These are phyloP conservation scores for Heliocybe sulcata DNA, from an alignment of 1,284 basidiomycete species.

Conservation along the genomic window DNA sequence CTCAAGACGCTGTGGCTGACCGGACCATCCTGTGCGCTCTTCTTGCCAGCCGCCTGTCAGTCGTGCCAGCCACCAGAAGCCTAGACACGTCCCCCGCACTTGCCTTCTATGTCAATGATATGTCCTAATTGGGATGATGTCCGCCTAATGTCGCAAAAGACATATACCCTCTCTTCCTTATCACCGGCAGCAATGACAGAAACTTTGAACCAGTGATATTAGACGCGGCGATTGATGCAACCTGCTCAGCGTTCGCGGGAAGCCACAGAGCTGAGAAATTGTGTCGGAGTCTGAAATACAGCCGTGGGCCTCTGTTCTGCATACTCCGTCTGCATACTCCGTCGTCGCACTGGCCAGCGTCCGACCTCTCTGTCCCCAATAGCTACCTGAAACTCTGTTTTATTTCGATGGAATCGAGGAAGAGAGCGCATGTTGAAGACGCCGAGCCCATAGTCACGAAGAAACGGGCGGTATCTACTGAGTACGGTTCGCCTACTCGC, in stretches of 20 bases:
- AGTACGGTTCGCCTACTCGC: conserved; percentile 47
- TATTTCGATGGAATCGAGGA: conserved; percentile 48
- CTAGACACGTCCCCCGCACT: too few species aligned
- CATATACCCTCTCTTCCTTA: too few species aligned
- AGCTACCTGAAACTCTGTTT: not conserved
- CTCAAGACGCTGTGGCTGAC: not conserved
- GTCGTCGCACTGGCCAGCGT: not conserved
- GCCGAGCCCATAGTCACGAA: conserved; percentile 45
- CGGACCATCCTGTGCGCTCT: too few species aligned
- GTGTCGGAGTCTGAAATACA: not conserved
- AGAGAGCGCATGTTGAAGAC: conserved; percentile 53
- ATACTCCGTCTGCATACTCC: not conserved
- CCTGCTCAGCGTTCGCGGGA: not conserved
- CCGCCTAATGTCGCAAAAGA: too few species aligned
- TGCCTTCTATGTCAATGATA: too few species aligned
- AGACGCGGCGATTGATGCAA: not conserved
- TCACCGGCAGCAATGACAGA: too few species aligned
- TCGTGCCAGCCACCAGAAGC: too few species aligned
- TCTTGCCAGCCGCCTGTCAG: too few species aligned
- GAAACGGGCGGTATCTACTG: conserved; percentile 56
- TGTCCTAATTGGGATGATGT: too few species aligned
- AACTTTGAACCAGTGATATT: too few species aligned
- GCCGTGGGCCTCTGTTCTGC: too few species aligned
- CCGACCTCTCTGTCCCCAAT: not conserved
- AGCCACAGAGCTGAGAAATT: not conserved